A percentile compares a stretch with the other conserved stretches of the same genome.
Evolutionary conservation across 768 basidiomycete genomes (phyloP).

Genomic region (Pleurotus citrinopileatus): DNA sequence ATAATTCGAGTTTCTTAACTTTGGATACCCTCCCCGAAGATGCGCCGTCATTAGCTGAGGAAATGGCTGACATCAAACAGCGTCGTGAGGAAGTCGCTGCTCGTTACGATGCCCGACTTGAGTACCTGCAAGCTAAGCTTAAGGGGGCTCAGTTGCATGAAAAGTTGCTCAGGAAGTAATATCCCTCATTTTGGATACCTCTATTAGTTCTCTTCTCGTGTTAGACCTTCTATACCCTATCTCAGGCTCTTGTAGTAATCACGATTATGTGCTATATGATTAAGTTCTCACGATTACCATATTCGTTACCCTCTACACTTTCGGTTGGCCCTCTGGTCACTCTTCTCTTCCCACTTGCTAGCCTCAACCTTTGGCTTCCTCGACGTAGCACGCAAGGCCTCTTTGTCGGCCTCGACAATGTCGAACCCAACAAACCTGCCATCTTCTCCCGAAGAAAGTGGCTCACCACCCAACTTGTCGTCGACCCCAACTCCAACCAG

Average conservation of each 20-base stretch:
- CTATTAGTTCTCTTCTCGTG: no score
- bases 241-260: background rate
- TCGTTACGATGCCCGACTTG: constrained; percentile 69
- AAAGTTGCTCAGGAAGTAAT: constrained; percentile 36
- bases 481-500: constrained; percentile 45
- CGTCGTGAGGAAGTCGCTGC: constrained; percentile 63
- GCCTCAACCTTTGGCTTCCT: no score
- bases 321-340: background rate
- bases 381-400: no score
- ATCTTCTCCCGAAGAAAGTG: constrained; percentile 1
- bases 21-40: constrained; percentile 13
- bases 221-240: background rate
- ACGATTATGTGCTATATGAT: background rate
- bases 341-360: background rate
- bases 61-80: constrained; percentile 61
- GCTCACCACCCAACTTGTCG: constrained; percentile 19
- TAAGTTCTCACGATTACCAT: background rate
- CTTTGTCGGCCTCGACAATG: constrained; percentile 4
- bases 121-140: constrained; percentile 71
- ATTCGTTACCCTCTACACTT: no score
- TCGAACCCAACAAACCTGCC: background rate
- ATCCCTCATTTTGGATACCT: background rate
- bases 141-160: constrained; percentile 72
- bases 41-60: constrained; percentile 22
- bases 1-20: constrained; percentile 6